Conservation (phyloP, 2,329 filamentous ascomycete genomes). For the Phoma sp. region DNA sequence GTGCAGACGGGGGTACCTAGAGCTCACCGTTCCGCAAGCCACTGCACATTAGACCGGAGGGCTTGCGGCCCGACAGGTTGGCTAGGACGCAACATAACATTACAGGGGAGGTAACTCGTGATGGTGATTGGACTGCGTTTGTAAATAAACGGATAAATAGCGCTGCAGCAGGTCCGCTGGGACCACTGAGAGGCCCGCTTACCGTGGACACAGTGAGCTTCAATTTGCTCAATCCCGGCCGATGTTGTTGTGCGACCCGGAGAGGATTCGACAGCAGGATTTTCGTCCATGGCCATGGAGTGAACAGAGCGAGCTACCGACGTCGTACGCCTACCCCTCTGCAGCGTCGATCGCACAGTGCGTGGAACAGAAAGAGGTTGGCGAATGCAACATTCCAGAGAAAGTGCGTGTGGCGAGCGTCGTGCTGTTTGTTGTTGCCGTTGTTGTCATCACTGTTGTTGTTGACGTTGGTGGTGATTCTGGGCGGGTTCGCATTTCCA, state of each 20-base stretch:
- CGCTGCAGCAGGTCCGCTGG: slow-evolving; percentile 31
- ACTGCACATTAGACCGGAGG: slow-evolving; percentile 31
- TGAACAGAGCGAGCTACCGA: slow-evolving; percentile 12
- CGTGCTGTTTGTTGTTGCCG: slow-evolving; percentile 20
- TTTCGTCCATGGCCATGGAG: slow-evolving; percentile 8
- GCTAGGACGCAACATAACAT: slow-evolving; percentile 41
- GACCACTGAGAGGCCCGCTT: slow-evolving; percentile 14
- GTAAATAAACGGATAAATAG: slow-evolving; percentile 46
- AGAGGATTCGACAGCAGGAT: slow-evolving; percentile 22
- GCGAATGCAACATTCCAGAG: slow-evolving; percentile 9
- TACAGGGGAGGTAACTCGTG: slow-evolving; percentile 30
- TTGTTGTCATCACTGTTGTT: slow-evolving; percentile 17
- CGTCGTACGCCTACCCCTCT: slow-evolving; percentile 9
- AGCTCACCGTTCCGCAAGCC: slow-evolving; percentile 30
- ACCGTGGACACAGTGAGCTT: slow-evolving; percentile 21
- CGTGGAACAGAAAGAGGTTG: neutral
- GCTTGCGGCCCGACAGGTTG: slow-evolving; percentile 37
- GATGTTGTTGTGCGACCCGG: slow-evolving; percentile 28
- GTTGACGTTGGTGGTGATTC: slow-evolving; percentile 28
- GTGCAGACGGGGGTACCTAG: slow-evolving; percentile 28
- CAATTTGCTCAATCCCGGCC: slow-evolving; percentile 32
- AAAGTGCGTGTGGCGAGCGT: slow-evolving; percentile 10
- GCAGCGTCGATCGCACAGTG: slow-evolving; percentile 11
- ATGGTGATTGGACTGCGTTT: slow-evolving; percentile 32
- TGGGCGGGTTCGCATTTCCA: slow-evolving; percentile 24